Conservation (phyloP, 768 basidiomycete genomes). For the Tricholoma furcatifolium region DNA sequence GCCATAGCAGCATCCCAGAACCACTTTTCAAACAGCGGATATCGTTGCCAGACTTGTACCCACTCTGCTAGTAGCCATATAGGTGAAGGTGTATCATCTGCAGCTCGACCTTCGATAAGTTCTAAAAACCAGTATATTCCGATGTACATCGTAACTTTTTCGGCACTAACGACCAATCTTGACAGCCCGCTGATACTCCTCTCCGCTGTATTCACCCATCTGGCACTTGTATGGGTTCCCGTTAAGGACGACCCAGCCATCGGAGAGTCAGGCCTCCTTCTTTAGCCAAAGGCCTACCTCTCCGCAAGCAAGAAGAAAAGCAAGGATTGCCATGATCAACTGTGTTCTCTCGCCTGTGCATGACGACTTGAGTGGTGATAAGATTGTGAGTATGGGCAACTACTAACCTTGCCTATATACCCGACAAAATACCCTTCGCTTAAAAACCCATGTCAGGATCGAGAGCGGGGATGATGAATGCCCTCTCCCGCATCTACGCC, state of each 20-base stretch:
- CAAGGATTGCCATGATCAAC: constrained; percentile 75
- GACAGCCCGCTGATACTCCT: constrained; percentile 71
- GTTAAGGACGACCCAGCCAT: constrained; percentile 56
- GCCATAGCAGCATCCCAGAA: constrained; percentile 79
- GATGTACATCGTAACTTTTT: neutral
- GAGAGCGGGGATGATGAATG: no score
- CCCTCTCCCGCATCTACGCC: no score
- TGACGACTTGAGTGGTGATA: neutral
- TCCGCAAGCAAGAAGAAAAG: constrained; percentile 90
- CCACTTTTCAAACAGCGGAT: constrained; percentile 72
- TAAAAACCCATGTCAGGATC: no score
- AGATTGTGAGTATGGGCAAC: neutral
- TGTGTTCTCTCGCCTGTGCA: constrained; percentile 65
- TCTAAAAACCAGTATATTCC: constrained; percentile 36
- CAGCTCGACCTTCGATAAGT: constrained; percentile 70
- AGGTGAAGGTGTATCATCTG: constrained; percentile 60
- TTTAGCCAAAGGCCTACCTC: constrained; percentile 87
- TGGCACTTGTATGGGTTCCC: constrained; percentile 74
- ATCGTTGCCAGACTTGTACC: constrained; percentile 69
- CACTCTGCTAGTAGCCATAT: constrained; percentile 64
- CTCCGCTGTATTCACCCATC: constrained; percentile 80
- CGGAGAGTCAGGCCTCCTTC: constrained; percentile 44
- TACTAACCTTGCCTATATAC: constrained; percentile 59
- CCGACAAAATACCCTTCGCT: no score
- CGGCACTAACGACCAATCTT: constrained; percentile 57